A percentile compares a stretch with the other conserved stretches of the same genome.
These are phyloP conservation scores for Podospora pseudoanserina DNA, from an alignment of 495 filamentous ascomycete species.

Conservation along the genomic window DNA sequence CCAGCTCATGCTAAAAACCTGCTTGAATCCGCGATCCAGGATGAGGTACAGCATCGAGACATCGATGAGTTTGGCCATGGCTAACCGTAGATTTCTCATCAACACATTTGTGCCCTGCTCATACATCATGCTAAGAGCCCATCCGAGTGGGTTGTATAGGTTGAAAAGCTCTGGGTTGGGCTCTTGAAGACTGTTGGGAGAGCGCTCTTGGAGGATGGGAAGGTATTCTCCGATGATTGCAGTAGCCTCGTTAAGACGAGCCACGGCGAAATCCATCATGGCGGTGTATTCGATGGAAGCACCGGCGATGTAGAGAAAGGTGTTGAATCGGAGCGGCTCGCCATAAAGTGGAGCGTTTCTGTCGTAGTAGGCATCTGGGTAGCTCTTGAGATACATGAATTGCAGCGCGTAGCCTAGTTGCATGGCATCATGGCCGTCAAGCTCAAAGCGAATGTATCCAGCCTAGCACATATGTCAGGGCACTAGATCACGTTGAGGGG, in stretches of 20 bases:
- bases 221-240: not conserved
- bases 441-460: conserved; percentile 12
- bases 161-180: conserved; percentile 9
- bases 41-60: conserved; percentile 14
- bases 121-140: conserved; percentile 17
- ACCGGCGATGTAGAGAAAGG: conserved; percentile 22
- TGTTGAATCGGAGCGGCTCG: conserved; percentile 7
- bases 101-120: conserved; percentile 12
- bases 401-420: conserved; percentile 17
- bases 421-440: not conserved
- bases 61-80: conserved; percentile 23
- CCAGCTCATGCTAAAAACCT: conserved; percentile 7
- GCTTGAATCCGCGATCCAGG: conserved; percentile 18
- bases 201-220: not conserved
- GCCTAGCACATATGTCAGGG: conserved; percentile 5
- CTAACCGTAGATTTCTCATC: conserved; percentile 16
- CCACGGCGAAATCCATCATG: conserved; percentile 16
- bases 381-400: conserved; percentile 28
- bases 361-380: not conserved
- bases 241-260: conserved; percentile 12
- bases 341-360: conserved; percentile 10
- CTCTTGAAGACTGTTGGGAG: not conserved
- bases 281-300: conserved; percentile 7
- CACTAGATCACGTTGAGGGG: no score
- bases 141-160: conserved; percentile 16